A percentile compares a stretch with the other conserved stretches of the same genome.
phyloP scores from a whole-genome alignment of 2,329 filamentous ascomycete species.

The Ceratocystis variospora region DNA sequence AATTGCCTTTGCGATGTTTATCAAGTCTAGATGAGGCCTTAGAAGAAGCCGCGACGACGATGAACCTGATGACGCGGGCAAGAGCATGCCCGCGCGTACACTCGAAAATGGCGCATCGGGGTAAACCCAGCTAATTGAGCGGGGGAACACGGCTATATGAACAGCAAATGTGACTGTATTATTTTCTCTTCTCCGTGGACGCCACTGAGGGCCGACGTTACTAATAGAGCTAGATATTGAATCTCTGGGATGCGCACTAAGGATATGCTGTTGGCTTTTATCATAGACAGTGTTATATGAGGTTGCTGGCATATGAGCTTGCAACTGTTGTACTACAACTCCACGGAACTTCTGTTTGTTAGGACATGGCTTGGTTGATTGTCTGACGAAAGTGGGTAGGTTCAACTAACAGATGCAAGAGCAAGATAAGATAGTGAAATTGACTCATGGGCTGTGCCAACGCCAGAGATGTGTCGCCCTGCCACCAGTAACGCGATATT shows the following conservation, averaged over 20 bases:
- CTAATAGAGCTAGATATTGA: background rate
- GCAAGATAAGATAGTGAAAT: background rate
- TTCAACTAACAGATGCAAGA: slow-evolving; percentile 1
- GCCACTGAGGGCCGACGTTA: background rate
- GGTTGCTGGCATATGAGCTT: background rate
- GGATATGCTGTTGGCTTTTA: background rate
- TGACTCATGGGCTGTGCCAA: background rate
- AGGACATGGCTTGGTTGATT: background rate
- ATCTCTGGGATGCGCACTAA: background rate
- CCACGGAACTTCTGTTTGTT: background rate
- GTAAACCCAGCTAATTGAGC: background rate
- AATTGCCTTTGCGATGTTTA: slow-evolving; percentile 3
- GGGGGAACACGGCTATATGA: background rate
- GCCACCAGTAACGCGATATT: background rate
- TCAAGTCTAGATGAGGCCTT: background rate
- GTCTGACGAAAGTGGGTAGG: background rate
- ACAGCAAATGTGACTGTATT: background rate
- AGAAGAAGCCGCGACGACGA: slow-evolving; percentile 4
- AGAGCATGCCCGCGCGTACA: background rate
- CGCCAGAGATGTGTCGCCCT: background rate
- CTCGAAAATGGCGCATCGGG: background rate
- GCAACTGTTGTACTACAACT: background rate
- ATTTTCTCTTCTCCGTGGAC: background rate
- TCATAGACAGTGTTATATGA: background rate
- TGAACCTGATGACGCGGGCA: background rate